Evolutionary conservation across 2,329 filamentous ascomycete genomes (phyloP).

Genomic region (Talaromyces funiculosus): DNA sequence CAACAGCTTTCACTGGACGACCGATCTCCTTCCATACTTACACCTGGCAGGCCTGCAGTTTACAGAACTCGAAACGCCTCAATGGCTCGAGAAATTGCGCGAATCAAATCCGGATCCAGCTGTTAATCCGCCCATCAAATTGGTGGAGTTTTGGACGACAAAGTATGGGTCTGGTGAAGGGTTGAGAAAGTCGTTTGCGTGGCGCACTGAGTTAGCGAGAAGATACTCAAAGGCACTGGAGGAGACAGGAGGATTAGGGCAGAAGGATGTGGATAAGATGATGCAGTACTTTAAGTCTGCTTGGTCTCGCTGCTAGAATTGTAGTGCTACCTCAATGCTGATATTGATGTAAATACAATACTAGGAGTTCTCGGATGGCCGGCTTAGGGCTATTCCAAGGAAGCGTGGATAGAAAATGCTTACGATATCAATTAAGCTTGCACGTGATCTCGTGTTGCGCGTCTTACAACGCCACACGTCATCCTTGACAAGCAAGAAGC

Average conservation of each 20-base stretch:
- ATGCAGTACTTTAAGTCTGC: constrained; percentile 28
- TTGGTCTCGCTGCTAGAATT: constrained; percentile 8
- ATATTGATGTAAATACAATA: neutral
- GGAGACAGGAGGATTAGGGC: constrained; percentile 13
- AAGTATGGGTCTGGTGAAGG: constrained; percentile 42
- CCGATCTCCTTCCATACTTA: constrained; percentile 49
- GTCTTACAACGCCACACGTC: constrained; percentile 11
- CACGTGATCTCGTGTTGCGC: constrained; percentile 13
- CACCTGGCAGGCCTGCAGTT: constrained; percentile 41
- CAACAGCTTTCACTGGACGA: constrained; percentile 40
- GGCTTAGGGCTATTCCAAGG: neutral
- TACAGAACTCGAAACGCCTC: constrained; percentile 20
- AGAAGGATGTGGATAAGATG: constrained; percentile 32
- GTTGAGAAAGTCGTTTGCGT: constrained; percentile 13
- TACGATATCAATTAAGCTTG: neutral
- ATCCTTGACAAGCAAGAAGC: neutral
- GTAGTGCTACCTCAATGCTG: neutral
- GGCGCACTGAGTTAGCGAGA: constrained; percentile 19
- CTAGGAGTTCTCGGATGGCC: too few species aligned
- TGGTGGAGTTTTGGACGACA: constrained; percentile 49
- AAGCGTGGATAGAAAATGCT: neutral
- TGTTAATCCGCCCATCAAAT: constrained; percentile 49
- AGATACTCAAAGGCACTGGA: constrained; percentile 14
- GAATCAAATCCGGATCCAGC: constrained; percentile 45
- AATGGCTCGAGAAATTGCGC: constrained; percentile 35